Base-by-base conservation (phyloP, 2,329 filamentous ascomycete genomes). In the Exophiala sp. region DNA sequence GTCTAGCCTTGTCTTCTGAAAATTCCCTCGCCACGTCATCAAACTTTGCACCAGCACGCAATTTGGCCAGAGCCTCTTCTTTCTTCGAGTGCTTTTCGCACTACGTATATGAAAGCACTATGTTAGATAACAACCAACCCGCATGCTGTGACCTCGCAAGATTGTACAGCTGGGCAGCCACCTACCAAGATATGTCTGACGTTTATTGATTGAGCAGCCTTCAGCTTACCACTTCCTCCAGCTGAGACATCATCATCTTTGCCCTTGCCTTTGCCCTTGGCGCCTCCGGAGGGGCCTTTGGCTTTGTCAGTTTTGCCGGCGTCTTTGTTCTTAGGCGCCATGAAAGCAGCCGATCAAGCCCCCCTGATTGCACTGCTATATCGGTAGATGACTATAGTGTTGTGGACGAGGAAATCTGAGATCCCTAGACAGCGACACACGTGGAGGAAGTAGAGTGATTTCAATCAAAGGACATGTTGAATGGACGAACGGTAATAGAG, bases 61-160 rank as follows among this genome's bases (percentile, higher is more conserved):
- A 63, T 60, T 82, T 82, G 56, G 75, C 74, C 2, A 83, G 62
- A 2, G 81, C 81, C 64, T 82, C 78, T 70, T 83, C 80, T 61
- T 83, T 83, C 64, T 81, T 82, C 39, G 73, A 71, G 65, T 81
- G 75, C 65, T 84, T 83, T 60, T 79, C 79, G 64, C 80, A 83
- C 62, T 75, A 43, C 23, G 24, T 3, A 21, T 14, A 24, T 19
- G 18, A n/a, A 18, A 11, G 19, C 41, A 21, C 21, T 24, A 43
- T 13, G 13, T 16, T 29, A 18, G 35, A n/a, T 4, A 23, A n/a
- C 18, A 21, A 6, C 16, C 34, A 16, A 13, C 4, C 14, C 5
- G 34, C 6, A 13, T 7, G n/a, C n/a, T n/a, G n/a, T n/a, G n/a
- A n/a, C n/a, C n/a, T n/a, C n/a, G n/a, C 18, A 19, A 5, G 14